phyloP scores from a whole-genome alignment of 2,329 filamentous ascomycete species.

The Botrytis fragariae region DNA sequence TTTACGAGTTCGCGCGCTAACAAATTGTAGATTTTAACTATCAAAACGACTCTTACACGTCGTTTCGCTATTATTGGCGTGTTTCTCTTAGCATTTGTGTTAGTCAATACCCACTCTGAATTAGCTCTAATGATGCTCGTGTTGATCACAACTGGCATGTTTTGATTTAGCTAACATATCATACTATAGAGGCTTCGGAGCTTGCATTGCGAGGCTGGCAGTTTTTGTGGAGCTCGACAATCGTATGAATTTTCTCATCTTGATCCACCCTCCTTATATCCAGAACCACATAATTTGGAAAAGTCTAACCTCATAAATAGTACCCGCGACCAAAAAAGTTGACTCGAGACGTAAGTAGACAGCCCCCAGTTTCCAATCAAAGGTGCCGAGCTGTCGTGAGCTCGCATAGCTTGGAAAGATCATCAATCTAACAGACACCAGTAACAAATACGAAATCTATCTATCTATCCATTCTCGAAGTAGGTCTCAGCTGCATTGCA shows the following conservation, averaged over 20 bases:
- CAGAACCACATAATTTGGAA: too few species aligned
- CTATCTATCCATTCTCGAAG: conserved; percentile 5
- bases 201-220: conserved; percentile 4
- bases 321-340: neutral
- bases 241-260: too few species aligned
- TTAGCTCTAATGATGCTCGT: too few species aligned
- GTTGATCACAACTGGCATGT: neutral
- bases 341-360: too few species aligned
- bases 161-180: too few species aligned
- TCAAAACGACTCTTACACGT: neutral
- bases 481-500: conserved; percentile 6
- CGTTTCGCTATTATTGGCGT: conserved; percentile 2
- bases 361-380: too few species aligned
- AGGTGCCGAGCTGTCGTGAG: too few species aligned
- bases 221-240: neutral
- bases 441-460: neutral
- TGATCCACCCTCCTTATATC: too few species aligned
- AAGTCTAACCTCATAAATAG: too few species aligned
- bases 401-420: too few species aligned
- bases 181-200: conserved; percentile 1
- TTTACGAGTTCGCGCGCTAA: too few species aligned
- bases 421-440: neutral
- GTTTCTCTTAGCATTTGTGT: conserved; percentile 18
- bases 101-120: neutral
- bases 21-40: neutral